A percentile compares a stretch with the other conserved stretches of the same genome.
Conservation (phyloP, 2,329 filamentous ascomycete species). For the Xylaria sp. region DNA sequence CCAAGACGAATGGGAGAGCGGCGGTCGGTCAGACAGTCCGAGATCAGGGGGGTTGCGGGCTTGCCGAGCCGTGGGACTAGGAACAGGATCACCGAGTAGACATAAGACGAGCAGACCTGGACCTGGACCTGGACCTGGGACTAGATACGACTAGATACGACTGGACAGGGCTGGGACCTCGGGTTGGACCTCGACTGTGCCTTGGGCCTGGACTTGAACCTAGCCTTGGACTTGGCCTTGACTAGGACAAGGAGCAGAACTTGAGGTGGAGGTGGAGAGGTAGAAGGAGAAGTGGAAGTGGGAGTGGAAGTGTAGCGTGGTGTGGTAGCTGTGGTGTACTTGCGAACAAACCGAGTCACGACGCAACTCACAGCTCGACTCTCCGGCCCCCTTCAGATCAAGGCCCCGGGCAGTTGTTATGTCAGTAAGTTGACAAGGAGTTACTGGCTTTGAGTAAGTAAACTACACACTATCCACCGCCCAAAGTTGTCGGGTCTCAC, state of each 20-base stretch:
- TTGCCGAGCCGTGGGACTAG: neutral
- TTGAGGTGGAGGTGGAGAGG: neutral
- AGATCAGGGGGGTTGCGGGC: constrained; percentile 6
- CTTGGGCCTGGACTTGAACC: neutral
- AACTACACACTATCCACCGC: neutral
- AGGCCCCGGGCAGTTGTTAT: no score
- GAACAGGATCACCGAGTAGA: neutral
- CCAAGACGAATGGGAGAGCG: no score
- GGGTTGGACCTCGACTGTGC: neutral
- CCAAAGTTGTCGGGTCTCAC: constrained; percentile 13
- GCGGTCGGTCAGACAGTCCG: no score
- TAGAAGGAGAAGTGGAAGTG: neutral
- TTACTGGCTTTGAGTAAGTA: neutral
- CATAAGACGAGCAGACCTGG: neutral
- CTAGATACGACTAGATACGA: no score
- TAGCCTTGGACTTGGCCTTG: neutral
- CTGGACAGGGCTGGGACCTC: no score
- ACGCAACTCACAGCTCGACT: no score
- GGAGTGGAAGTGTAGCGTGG: neutral
- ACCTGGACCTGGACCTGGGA: neutral
- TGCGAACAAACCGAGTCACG: no score
- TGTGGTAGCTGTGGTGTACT: no score
- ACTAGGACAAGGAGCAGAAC: no score
- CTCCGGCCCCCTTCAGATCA: no score
- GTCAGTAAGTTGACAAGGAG: constrained; percentile 9